Conservation (phyloP, 495 filamentous ascomycete genomes). For the Copromyces sp. region DNA sequence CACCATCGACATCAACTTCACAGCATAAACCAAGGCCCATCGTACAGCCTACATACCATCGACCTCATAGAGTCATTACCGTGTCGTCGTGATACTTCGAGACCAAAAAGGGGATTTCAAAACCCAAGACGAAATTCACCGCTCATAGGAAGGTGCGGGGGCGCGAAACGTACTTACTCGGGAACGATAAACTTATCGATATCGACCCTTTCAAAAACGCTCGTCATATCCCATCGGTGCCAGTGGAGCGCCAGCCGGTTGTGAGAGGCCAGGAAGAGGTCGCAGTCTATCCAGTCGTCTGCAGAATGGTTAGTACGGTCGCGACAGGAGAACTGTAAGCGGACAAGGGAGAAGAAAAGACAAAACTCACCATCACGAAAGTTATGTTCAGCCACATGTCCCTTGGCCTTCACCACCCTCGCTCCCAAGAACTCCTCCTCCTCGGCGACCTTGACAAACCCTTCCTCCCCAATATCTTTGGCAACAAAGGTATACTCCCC, state of each 20-base stretch:
- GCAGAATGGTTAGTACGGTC: background rate
- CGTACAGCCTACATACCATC: background rate
- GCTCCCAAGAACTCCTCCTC: slow-evolving; percentile 63
- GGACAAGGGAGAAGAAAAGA: background rate
- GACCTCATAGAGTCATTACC: background rate
- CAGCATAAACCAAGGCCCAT: background rate
- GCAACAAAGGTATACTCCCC: slow-evolving; percentile 73
- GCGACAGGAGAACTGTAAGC: background rate
- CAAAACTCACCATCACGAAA: slow-evolving; percentile 56
- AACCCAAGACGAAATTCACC: background rate
- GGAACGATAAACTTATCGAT: slow-evolving; percentile 46
- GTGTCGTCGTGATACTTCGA: background rate
- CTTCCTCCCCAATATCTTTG: slow-evolving; percentile 59
- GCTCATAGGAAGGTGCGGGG: background rate
- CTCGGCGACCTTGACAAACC: slow-evolving; percentile 32
- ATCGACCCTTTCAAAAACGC: slow-evolving; percentile 68
- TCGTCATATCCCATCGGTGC: slow-evolving; percentile 68
- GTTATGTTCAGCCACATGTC: slow-evolving; percentile 63
- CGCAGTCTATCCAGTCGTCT: slow-evolving; percentile 64
- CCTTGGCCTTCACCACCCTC: slow-evolving; percentile 62
- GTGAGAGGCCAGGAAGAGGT: slow-evolving; percentile 70
- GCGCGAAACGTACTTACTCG: background rate
- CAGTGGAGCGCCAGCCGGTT: slow-evolving; percentile 76
- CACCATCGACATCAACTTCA: background rate
- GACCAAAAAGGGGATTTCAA: background rate